Evolutionary conservation across 2,329 filamentous ascomycete species (phyloP).

Genomic region (Pyricularia grisea): DNA sequence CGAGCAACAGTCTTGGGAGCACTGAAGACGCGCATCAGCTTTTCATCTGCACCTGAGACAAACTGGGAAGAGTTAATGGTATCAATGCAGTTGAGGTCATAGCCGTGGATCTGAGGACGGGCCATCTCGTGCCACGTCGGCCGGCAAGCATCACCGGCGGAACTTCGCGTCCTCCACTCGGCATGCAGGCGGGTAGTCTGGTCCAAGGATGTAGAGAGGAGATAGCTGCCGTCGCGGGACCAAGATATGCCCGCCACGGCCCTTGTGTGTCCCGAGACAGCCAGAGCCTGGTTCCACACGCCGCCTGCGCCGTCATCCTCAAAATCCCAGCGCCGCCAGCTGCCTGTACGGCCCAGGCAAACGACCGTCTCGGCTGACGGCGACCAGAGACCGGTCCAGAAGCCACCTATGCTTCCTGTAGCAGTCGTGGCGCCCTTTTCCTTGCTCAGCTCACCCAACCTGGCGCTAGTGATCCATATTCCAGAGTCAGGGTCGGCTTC

Average conservation of each 20-base stretch:
- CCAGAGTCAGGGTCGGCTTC: constrained; percentile 74
- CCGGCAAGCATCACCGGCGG: constrained; percentile 7
- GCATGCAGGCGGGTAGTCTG: constrained; percentile 88
- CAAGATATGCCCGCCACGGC: constrained; percentile 77
- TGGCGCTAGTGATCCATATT: constrained; percentile 79
- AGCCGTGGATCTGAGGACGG: constrained; percentile 92
- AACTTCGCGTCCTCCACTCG: constrained; percentile 51
- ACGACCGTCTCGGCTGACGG: constrained; percentile 64
- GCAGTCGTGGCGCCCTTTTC: constrained; percentile 95
- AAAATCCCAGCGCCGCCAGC: constrained; percentile 81
- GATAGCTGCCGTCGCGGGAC: constrained; percentile 71
- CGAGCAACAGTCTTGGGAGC: constrained; percentile 76
- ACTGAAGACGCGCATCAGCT: constrained; percentile 91
- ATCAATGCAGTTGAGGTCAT: constrained; percentile 92
- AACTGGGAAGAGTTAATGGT: constrained; percentile 66
- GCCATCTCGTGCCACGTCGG: constrained; percentile 91
- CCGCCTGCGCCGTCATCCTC: constrained; percentile 28
- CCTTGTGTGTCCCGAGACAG: constrained; percentile 74
- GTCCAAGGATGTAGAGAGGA: constrained; percentile 82
- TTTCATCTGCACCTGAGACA: constrained; percentile 93
- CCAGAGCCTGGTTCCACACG: constrained; percentile 67
- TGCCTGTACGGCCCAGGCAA: constrained; percentile 81
- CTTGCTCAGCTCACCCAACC: constrained; percentile 86
- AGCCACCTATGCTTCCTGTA: constrained; percentile 89
- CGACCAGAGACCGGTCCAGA: constrained; percentile 93